Evolutionary conservation across 2,329 filamentous ascomycete genomes (phyloP).

Genomic region (Pseudogymnoascus sp.): DNA sequence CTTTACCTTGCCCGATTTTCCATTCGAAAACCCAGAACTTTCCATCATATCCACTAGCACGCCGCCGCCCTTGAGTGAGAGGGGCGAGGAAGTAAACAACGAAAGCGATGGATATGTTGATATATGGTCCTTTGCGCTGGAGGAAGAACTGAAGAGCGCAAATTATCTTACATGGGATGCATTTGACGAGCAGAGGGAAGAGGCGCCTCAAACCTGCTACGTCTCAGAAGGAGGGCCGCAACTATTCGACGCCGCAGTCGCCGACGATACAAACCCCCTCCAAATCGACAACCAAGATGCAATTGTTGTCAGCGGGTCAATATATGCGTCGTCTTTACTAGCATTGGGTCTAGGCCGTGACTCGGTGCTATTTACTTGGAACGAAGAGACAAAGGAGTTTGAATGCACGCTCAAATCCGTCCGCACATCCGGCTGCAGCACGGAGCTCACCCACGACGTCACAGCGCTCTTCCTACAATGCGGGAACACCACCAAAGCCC

Average conservation of each 20-base stretch:
- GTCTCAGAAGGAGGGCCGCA: slow-evolving; percentile 60
- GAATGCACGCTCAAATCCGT: slow-evolving; percentile 37
- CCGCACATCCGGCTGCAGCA: slow-evolving; percentile 39
- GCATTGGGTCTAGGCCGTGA: slow-evolving; percentile 61
- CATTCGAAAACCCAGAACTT: slow-evolving; percentile 14
- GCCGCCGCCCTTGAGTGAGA: background rate
- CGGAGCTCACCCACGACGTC: slow-evolving; percentile 43
- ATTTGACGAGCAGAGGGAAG: slow-evolving; percentile 42
- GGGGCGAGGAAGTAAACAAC: slow-evolving; percentile 15
- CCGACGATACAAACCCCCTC: slow-evolving; percentile 33
- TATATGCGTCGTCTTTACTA: slow-evolving; percentile 50
- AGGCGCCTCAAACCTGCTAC: slow-evolving; percentile 40
- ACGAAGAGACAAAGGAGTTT: slow-evolving; percentile 45
- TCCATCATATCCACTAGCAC: background rate
- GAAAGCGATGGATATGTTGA: slow-evolving; percentile 24
- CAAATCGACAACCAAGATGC: slow-evolving; percentile 31
- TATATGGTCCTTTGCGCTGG: slow-evolving; percentile 40
- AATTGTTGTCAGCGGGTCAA: slow-evolving; percentile 38
- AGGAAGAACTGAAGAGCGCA: slow-evolving; percentile 23
- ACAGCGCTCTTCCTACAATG: slow-evolving; percentile 29
- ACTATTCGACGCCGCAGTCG: slow-evolving; percentile 56
- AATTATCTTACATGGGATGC: slow-evolving; percentile 60
- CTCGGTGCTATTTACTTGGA: slow-evolving; percentile 61
- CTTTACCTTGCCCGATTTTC: slow-evolving; percentile 24
- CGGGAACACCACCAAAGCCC: slow-evolving; percentile 26